Conservation (phyloP, 148 eudicot species). For the Persicaria tinctoria region DNA sequence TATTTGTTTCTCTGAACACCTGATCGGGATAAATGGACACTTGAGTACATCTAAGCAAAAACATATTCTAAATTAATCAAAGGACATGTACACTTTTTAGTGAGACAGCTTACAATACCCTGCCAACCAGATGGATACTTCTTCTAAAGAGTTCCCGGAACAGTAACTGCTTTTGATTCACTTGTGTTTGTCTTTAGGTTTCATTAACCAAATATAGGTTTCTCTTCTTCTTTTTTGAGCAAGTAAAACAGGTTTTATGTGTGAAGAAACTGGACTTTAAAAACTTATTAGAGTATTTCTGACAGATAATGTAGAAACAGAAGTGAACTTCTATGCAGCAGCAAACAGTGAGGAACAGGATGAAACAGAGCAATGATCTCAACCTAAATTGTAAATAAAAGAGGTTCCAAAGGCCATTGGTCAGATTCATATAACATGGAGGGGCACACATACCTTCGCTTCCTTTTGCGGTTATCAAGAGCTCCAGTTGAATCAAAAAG, state of each 20-base stretch:
- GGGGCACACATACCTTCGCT: constrained; percentile 45
- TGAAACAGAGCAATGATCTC: neutral
- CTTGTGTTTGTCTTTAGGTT: no score
- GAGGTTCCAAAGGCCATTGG: neutral
- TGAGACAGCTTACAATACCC: no score
- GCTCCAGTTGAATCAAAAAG: constrained; percentile 93
- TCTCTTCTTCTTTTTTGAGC: no score
- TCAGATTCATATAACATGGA: neutral
- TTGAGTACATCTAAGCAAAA: neutral
- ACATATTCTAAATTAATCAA: neutral
- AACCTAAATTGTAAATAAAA: neutral
- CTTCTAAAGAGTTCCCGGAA: no score
- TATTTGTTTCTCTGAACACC: constrained; percentile 59
- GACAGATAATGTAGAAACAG: no score
- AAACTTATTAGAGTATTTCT: no score
- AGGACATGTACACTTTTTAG: neutral
- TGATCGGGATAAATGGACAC: constrained; percentile 14
- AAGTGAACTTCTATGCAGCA: no score
- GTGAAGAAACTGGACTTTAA: no score
- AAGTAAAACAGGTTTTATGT: no score
- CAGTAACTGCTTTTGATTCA: no score
- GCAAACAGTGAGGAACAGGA: neutral
- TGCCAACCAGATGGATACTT: no score
- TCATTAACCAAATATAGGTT: no score
- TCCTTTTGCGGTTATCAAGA: constrained; percentile 56